Base-by-base conservation (phyloP, 208 protist genomes). In the Trypanosoma grayi region DNA sequence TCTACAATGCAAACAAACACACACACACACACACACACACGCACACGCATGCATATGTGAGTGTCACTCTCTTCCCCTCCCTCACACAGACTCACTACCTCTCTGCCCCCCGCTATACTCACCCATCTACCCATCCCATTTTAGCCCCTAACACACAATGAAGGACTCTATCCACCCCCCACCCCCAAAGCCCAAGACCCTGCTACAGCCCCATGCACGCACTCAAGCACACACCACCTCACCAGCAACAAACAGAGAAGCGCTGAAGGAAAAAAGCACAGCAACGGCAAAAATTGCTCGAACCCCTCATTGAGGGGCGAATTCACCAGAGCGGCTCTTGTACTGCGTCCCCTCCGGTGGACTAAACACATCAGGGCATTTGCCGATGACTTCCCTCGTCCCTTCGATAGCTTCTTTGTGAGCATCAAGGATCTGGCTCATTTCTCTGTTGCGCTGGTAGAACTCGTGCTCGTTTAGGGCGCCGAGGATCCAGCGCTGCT, bases 371-470 rank as follows among this genome's bases (percentile, higher is more conserved):
- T 68, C 71, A 11, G 85, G 88, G 7, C 57, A 36, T 22, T 45
- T 60, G 33, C 73, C 73, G 20, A 88, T 54, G 51, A 74, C 66
- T 11, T 63, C 60, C 25, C 79, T 74, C 41, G 85, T 89, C 57
- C 84, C 88, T 33, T 84, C 73, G 43, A 90, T 73, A 25, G 70
- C 69, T 20, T 88, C 76, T 39, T 62, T 76, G 63, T 92, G 89
- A 28, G 68, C 58, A 10, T 81, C 83, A 45, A 93, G 82, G 24
- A 95, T 83, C 25, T 48, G 44, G 20, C 57, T 66, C 85, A 95
- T 95, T 47, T 86, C 80, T 39, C 81, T 70, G 59, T 87, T 90
- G 52, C 88, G 88, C 45, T 76, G 60, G 59, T 74, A 94, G 34
- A 81, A 75, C 75, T 92, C 81, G 61, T 93, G 82, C 68, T 85